phyloP scores from a whole-genome alignment of 2,329 filamentous ascomycete genomes.

The Aureobasidium lini region DNA sequence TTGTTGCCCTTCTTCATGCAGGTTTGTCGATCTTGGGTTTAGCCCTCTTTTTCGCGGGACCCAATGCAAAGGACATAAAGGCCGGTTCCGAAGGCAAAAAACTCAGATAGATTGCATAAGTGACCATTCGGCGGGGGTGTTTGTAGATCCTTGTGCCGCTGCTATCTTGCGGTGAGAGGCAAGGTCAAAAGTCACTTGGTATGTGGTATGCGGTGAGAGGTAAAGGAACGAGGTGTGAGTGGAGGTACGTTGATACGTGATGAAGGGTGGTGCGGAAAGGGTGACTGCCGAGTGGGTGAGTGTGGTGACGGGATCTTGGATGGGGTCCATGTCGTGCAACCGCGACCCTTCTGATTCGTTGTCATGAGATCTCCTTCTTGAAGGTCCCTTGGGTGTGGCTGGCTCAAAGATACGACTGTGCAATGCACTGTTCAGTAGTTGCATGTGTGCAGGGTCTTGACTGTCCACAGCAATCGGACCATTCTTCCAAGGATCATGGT shows the following conservation, averaged over 20 bases:
- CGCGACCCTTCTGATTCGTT: neutral
- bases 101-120: constrained; percentile 1
- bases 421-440: neutral
- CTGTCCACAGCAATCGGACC: neutral
- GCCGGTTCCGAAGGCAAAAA: neutral
- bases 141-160: neutral
- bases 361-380: constrained; percentile 1
- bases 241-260: neutral
- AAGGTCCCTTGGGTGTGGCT: neutral
- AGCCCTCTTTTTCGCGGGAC: neutral
- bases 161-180: neutral
- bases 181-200: neutral
- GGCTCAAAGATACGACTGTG: neutral
- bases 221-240: neutral
- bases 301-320: neutral
- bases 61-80: neutral
- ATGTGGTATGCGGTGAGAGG: neutral
- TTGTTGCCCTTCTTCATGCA: neutral
- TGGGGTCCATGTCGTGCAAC: neutral
- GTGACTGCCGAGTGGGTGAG: neutral
- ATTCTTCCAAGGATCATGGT: neutral
- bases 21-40: constrained; percentile 11
- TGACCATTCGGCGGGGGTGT: neutral
- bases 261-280: neutral
- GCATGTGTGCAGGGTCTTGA: constrained; percentile 1